phyloP scores from a whole-genome alignment of 164 flowering plant species.

The Liquidambar formosana region DNA sequence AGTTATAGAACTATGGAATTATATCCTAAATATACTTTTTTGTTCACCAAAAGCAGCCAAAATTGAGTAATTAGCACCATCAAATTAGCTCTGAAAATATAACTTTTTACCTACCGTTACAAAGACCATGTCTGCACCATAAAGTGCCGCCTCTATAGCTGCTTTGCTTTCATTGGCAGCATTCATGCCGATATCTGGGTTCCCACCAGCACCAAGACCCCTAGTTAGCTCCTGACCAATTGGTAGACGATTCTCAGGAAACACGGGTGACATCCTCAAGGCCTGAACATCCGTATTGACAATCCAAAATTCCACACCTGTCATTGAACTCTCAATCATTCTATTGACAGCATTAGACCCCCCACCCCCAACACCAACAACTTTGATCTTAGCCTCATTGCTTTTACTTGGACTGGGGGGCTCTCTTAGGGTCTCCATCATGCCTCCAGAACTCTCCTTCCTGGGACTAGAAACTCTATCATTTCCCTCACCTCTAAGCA shows the following conservation, averaged over 20 bases:
- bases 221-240: conserved; percentile 92
- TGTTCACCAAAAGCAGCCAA: no score
- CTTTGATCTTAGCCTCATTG: conserved; percentile 89
- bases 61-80: no score
- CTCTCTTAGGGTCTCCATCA: conserved; percentile 57
- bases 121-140: conserved; percentile 96
- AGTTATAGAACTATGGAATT: no score
- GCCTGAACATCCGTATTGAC: conserved; percentile 97
- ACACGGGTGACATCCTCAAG: conserved; percentile 88
- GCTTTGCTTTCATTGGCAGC: conserved; percentile 94
- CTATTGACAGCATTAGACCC: conserved; percentile 98
- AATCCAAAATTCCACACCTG: conserved; percentile 97
- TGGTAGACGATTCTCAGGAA: conserved; percentile 75
- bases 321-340: conserved; percentile 94
- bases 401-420: conserved; percentile 42
- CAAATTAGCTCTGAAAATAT: not conserved
- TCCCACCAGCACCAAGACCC: conserved; percentile 99
- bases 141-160: conserved; percentile 75
- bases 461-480: conserved; percentile 39
- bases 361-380: conserved; percentile 97
- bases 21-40: no score
- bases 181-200: conserved; percentile 93
- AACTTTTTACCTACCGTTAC: conserved; percentile 63
- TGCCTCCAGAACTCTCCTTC: conserved; percentile 48
- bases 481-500: conserved; percentile 82